Conservation (phyloP, 805 yeast genomes). For the Lipomyces orientalis region DNA sequence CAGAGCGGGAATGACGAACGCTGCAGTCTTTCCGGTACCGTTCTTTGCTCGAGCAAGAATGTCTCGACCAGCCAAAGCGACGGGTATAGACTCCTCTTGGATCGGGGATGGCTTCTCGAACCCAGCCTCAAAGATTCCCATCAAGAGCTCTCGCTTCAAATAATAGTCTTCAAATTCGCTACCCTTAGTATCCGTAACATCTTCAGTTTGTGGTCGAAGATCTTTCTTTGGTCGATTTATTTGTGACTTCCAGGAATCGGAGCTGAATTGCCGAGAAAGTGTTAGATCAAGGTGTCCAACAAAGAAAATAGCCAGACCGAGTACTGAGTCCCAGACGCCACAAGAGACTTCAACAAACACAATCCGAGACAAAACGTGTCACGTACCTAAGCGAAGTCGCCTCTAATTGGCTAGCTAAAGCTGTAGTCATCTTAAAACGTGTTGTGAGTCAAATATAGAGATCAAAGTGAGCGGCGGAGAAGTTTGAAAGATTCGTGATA, state of each 20-base stretch:
- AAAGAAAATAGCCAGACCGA: not conserved
- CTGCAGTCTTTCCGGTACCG: slow-evolving; percentile 99
- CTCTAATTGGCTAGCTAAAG: slow-evolving; percentile 32
- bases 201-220: slow-evolving; percentile 89
- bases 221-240: slow-evolving; percentile 83
- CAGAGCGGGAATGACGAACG: slow-evolving; percentile 91
- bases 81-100: slow-evolving; percentile 96
- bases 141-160: slow-evolving; percentile 87
- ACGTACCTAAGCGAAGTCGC: slow-evolving; percentile 26
- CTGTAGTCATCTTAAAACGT: slow-evolving; percentile 27
- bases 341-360: not conserved
- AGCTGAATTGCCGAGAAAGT: not conserved
- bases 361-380: not conserved
- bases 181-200: slow-evolving; percentile 90
- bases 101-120: slow-evolving; percentile 98
- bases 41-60: slow-evolving; percentile 96
- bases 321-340: no score
- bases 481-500: not conserved
- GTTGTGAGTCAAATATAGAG: not conserved
- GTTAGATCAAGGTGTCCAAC: not conserved
- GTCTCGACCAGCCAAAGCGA: slow-evolving; percentile 93
- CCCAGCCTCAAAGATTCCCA: slow-evolving; percentile 99
- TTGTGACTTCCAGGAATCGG: slow-evolving; percentile 67
- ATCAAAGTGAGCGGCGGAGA: not conserved
- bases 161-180: slow-evolving; percentile 89